Conservation (phyloP, 2,329 filamentous ascomycete genomes). For the Fusarium fujikuroi region DNA sequence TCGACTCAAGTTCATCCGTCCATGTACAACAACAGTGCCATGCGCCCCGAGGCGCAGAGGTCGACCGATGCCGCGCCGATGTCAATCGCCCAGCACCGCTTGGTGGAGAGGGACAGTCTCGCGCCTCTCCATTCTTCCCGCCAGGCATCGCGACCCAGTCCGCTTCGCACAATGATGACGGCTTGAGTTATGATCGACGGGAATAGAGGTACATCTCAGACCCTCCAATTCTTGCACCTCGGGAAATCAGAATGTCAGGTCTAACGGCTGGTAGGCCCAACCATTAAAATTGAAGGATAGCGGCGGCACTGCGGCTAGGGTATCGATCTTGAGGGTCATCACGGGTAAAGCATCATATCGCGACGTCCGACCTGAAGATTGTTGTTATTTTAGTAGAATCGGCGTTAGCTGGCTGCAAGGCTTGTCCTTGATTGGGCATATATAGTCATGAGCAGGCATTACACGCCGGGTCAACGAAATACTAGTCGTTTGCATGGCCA, state of each 20-base stretch:
- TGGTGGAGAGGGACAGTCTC: constrained; percentile 59
- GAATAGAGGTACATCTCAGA: constrained; percentile 45
- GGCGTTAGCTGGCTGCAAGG: constrained; percentile 36
- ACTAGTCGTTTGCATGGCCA: constrained; percentile 42
- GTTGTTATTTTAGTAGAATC: constrained; percentile 42
- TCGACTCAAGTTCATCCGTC: constrained; percentile 70
- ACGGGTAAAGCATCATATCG: constrained; percentile 8
- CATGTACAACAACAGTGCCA: constrained; percentile 56
- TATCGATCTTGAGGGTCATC: constrained; percentile 36
- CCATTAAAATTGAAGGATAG: constrained; percentile 42
- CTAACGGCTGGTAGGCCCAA: constrained; percentile 42
- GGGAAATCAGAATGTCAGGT: constrained; percentile 30
- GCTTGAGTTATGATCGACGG: constrained; percentile 59
- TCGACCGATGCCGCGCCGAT: constrained; percentile 58
- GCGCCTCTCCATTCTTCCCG: constrained; percentile 56
- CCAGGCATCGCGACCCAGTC: constrained; percentile 70
- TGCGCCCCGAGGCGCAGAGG: constrained; percentile 54
- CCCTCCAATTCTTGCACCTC: constrained; percentile 19
- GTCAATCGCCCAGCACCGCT: constrained; percentile 58
- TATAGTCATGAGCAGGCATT: constrained; percentile 36
- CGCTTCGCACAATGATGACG: constrained; percentile 75
- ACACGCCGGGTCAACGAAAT: constrained; percentile 42
- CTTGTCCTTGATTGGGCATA: constrained; percentile 26
- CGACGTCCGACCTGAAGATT: constrained; percentile 32
- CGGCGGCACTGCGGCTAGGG: constrained; percentile 41